Conservation (phyloP, 176 grass and related monocot species). For the Otatea glauca region DNA sequence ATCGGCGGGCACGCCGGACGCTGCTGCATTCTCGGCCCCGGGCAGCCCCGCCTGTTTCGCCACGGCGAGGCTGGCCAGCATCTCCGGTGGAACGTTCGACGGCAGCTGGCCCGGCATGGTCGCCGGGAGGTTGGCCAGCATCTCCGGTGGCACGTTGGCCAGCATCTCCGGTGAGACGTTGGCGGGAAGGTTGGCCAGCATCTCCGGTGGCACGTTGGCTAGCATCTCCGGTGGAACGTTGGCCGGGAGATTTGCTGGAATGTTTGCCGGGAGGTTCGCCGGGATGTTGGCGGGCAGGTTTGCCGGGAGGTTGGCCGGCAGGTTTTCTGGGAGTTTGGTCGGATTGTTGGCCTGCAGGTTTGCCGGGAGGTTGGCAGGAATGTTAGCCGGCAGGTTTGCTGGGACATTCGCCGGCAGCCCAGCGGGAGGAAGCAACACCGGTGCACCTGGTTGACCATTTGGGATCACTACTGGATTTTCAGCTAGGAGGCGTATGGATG, state of each 20-base stretch:
- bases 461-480: background rate
- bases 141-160: constrained; percentile 16
- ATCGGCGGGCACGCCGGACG: background rate
- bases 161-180: constrained; percentile 2
- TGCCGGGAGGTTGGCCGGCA: background rate
- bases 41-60: background rate
- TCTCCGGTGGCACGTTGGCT: constrained; percentile 2
- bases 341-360: background rate
- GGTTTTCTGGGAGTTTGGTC: background rate
- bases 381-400: background rate
- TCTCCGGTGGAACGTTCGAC: constrained; percentile 43
- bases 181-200: constrained; percentile 17
- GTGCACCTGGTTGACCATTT: constrained; percentile 11
- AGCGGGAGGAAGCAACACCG: background rate
- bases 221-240: constrained; percentile 40
- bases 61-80: constrained; percentile 37
- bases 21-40: background rate
- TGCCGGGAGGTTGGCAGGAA: background rate
- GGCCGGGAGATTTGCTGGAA: background rate
- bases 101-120: constrained; percentile 29
- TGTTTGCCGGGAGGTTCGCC: constrained; percentile 15
- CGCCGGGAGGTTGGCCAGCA: constrained; percentile 11
- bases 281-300: constrained; percentile 5
- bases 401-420: background rate
- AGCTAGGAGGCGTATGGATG: constrained; percentile 17